Evolutionary conservation across 2,329 filamentous ascomycete genomes (phyloP).

Genomic region (Nannizziopsis barbatae): DNA sequence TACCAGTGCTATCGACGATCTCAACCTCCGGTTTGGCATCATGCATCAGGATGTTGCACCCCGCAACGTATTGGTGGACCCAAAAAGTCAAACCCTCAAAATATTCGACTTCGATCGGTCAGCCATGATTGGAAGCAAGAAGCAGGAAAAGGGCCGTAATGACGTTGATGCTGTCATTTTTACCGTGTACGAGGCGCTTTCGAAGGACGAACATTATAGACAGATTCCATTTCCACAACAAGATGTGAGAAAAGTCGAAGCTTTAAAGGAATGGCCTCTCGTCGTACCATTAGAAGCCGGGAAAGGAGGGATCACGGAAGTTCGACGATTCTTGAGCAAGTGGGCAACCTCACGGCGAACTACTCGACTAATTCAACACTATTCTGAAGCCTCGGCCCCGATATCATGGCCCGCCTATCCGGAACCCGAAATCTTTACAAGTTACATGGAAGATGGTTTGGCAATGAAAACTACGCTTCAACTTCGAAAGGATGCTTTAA

Average conservation of each 20-base stretch:
- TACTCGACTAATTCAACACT: conserved; percentile 8
- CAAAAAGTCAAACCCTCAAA: conserved; percentile 4
- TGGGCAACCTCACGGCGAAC: conserved; percentile 9
- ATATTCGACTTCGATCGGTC: conserved; percentile 10
- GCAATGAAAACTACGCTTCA: neutral
- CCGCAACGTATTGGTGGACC: conserved; percentile 11
- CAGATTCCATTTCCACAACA: conserved; percentile 4
- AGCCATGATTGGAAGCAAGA: neutral
- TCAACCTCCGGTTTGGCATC: conserved; percentile 12
- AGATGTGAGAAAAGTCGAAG: conserved; percentile 7
- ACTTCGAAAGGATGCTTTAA: neutral
- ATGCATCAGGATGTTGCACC: conserved; percentile 12
- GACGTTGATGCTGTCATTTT: conserved; percentile 10
- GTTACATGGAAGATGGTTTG: neutral
- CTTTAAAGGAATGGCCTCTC: conserved; percentile 3
- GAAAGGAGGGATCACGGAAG: conserved; percentile 5
- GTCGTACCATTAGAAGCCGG: conserved; percentile 8
- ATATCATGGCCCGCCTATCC: conserved; percentile 2
- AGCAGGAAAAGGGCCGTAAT: neutral
- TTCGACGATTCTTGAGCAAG: conserved; percentile 3
- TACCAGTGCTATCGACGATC: conserved; percentile 11
- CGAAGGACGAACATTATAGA: conserved; percentile 5
- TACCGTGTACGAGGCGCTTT: conserved; percentile 11
- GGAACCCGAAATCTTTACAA: neutral
- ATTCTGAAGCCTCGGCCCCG: conserved; percentile 6